Evolutionary conservation across 805 yeast genomes (phyloP).

Genomic region (Suhomyces sp.): DNA sequence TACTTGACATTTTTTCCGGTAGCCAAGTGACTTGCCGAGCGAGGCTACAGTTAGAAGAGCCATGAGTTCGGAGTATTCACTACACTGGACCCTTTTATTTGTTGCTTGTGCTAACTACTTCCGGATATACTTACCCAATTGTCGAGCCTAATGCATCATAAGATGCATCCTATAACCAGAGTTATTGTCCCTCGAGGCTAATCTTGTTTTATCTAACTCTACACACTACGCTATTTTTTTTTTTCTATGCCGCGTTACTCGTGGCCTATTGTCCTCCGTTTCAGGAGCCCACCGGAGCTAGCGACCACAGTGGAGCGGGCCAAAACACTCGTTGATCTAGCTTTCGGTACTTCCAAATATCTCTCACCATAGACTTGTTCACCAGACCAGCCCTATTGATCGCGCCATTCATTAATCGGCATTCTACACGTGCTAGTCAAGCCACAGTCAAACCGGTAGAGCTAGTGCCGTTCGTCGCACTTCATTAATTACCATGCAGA

Average conservation of each 20-base stretch:
- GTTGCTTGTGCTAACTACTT: not conserved
- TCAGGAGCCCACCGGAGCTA: not conserved
- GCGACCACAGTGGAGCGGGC: not conserved
- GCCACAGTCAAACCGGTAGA: not conserved
- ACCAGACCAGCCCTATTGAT: not conserved
- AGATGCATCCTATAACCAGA: not conserved
- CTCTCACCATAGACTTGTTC: not conserved
- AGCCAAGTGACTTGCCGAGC: not conserved
- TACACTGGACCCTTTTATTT: not conserved
- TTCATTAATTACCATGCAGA: not conserved
- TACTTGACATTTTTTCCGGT: not conserved
- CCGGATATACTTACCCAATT: not conserved
- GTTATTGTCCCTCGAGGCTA: not conserved
- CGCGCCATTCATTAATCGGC: not conserved
- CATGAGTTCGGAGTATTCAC: too few species aligned
- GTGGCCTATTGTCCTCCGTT: not conserved
- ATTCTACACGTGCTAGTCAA: not conserved
- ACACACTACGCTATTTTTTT: not conserved
- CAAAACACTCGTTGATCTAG: not conserved
- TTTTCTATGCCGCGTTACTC: not conserved
- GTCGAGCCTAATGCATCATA: not conserved
- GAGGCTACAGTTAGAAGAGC: too few species aligned
- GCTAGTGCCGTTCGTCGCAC: not conserved
- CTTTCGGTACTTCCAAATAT: not conserved
- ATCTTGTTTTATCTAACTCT: not conserved